Base-by-base conservation (phyloP, 208 protist genomes). In the Leishmania amazonensis region DNA sequence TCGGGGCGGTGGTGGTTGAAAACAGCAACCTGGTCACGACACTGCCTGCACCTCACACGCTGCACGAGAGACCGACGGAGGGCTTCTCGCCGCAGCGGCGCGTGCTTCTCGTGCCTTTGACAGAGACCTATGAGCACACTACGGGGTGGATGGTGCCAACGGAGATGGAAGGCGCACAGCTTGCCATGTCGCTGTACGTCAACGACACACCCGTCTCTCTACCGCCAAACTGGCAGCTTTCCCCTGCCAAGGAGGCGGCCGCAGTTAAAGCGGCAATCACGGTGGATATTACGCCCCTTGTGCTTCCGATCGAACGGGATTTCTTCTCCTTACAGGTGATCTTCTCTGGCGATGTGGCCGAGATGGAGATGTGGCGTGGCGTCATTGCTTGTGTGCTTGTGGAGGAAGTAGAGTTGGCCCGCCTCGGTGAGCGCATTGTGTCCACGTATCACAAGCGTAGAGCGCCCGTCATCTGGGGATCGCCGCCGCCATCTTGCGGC, bases 71-170 rank as follows among this genome's bases (percentile, higher is more conserved):
- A 6, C 86, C 91, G 0, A 49, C 57, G 19, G 83, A 75, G 19
- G 92, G 93, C 62, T 92, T 95, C 78, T 73, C 85, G 0, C 80
- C 79, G 2, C 85, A 80, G 31, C 88, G 85, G 9, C 91, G 92
- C 42, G 93, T 97, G 1, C 81, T 97, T 31, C 85, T 97, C 35
- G 83, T 96, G 74, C 86, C 94, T 38, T 83, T 97, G 57, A 86
- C 88, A 19, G 70, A 85, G 42, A 13, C 78, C 76, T 95, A 94
- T 76, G 81, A 81, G 47, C 90, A 95, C 79, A 89, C 79, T 1
- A 81, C 80, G 35, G 92, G 94, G 49, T 97, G 94, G 93, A 92
- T 97, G 90, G 54, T 85, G 54, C 90, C 92, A 15, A 81, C 91
- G 67, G 85, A 88, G 51, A 65, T 95, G 53, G 94, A 96, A 19